Base-by-base conservation (phyloP, 2,329 filamentous ascomycete species). In the Macroventuria anomochaeta region DNA sequence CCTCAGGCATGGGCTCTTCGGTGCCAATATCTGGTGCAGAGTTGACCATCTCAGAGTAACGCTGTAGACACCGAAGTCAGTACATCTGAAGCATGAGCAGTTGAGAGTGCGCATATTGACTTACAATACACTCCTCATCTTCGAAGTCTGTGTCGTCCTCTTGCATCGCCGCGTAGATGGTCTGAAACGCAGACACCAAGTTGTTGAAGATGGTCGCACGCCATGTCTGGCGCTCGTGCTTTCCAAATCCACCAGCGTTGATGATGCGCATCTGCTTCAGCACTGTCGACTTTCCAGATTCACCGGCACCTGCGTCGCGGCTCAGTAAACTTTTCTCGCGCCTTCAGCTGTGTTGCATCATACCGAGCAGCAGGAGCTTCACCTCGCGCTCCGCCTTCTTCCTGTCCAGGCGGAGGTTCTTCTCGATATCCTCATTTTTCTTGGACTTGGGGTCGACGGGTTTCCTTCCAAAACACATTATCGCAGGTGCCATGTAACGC, bases 231-330 rank as follows among this genome's bases (percentile, higher is more conserved):
- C 92, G 90, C 76, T 97, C 95, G 61, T 85, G 87, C 68, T 90
- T 89, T 70, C 87, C 91, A 79, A 97, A 97, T 43, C 95, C 93
- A 75, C 92, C 88, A 12, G 91, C 87, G 75, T 97, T 95, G 67
- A 99, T 97, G 76, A 99, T 87, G 75, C 93, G 93, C 95, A 99
- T 97, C 81, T 97, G 93, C 80, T 97, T 97, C 62, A 97, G 85
- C 55, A 97, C 93, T 1, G 93, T 97, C 7, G 93, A 97, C 78
- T 97, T 97, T 62, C 93, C 91, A 54, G 89, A 95, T 78, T 97
- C 93, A 72, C 93, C 93, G 68, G 93, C 93, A 75, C 93, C 93
- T 97, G 65, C 60, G 60, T 32, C 32, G n/a, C 48, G 49, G 43
- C 31, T 58, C 47, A 59, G 70, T 77, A 70, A 51, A 25, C 15